Evolutionary conservation across 129 eudicot genomes (phyloP), one percentile per base, ranked within the genome.

Genomic region (Flaveria robusta): DNA sequence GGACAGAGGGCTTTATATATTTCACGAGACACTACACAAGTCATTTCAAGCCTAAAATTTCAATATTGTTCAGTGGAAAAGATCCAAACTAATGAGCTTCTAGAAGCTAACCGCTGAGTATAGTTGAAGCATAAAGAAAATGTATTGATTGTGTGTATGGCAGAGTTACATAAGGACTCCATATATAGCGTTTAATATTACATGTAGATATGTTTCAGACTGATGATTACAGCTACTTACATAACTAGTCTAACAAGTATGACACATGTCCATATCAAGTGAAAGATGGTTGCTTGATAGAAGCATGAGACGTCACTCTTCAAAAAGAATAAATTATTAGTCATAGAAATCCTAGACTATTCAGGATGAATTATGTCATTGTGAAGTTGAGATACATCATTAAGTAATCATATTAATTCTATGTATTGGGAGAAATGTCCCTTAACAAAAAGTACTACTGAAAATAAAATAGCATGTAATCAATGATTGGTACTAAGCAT

Each of bases 371-470:
- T 9, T 13, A 55, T 54, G 52, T 55, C 67, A 54, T 55, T 54
- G 41, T 58, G 15, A 73, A 73, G 51, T 70, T 11, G 16, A 43
- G 49, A 55, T 77, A 34, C 60, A 46, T n/a, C 31, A 18, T 68
- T 7, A 23, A 46, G 72, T 77, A 3, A 67, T 19, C 27, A 19
- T 42, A 55, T 3, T 41, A 39, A 14, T n/a, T 41, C 11, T 51
- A 12, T 77, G 41, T 10, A 23, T 27, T 59, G 13, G 49, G 34
- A 41, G 12, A 18, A 43, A 24, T 26, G 26, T 22, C 24, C 55
- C 7, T 1, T 14, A 8, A 3, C 12, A 47, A 64, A 43, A 70
- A 34, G 39, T 34, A 34, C 39, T 4, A 5, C 39, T 34, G 39
- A 34, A 3, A 34, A 34, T 3, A 43, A 43, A 43, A 43, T 43